phyloP scores from a whole-genome alignment of 768 basidiomycete genomes.

The Neoboletus magnificus region DNA sequence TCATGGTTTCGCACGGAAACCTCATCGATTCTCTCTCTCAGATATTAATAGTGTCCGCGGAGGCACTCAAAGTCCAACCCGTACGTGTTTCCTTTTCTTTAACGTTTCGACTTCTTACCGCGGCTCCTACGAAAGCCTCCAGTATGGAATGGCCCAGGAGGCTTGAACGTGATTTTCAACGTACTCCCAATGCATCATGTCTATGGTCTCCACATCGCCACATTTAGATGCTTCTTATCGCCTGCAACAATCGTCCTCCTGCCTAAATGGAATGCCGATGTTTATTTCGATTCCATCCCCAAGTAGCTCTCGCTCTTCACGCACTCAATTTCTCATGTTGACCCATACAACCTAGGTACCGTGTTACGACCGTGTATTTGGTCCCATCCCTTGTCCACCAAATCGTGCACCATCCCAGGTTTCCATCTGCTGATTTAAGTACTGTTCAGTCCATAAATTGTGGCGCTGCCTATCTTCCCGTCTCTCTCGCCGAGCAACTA shows the following conservation, averaged over 20 bases:
- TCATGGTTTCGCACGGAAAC: slow-evolving; percentile 75
- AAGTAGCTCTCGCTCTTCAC: slow-evolving; percentile 42
- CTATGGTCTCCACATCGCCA: slow-evolving; percentile 55
- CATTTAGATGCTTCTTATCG: slow-evolving; percentile 45
- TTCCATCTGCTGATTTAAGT: slow-evolving; percentile 50
- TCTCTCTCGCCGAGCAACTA: slow-evolving; percentile 46
- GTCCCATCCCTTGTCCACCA: slow-evolving; percentile 68
- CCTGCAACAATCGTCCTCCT: slow-evolving; percentile 53
- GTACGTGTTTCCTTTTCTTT: slow-evolving; percentile 30
- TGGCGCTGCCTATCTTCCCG: slow-evolving; percentile 70
- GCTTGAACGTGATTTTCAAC: slow-evolving; percentile 47
- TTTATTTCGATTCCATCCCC: slow-evolving; percentile 50
- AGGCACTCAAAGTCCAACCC: slow-evolving; percentile 32
- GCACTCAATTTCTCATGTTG: not conserved
- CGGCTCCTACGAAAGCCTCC: slow-evolving; percentile 32
- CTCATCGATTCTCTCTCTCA: slow-evolving; percentile 46
- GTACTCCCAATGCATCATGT: slow-evolving; percentile 69
- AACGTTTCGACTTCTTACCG: not conserved
- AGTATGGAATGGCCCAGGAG: slow-evolving; percentile 39
- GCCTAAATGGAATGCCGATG: slow-evolving; percentile 57
- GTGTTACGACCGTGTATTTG: slow-evolving; percentile 45
- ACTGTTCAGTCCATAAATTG: slow-evolving; percentile 42
- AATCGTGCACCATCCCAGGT: slow-evolving; percentile 50
- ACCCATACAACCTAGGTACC: slow-evolving; percentile 41
- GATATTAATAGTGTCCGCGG: slow-evolving; percentile 29